Base-by-base conservation (phyloP, 1,139 yeast genomes). In the Taphrina deformans region DNA sequence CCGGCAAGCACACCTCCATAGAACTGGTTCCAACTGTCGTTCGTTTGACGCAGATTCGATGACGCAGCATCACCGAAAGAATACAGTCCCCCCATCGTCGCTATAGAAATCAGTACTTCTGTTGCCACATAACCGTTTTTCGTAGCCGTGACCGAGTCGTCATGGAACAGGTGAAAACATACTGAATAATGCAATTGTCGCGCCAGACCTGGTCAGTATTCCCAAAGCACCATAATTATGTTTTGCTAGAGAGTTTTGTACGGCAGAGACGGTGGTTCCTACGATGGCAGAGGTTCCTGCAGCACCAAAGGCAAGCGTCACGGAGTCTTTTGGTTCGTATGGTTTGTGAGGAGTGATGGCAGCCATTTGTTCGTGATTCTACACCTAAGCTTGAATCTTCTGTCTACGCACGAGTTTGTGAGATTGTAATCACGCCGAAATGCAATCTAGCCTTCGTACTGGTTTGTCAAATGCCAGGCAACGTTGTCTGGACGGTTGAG, bases 1-100 rank as follows among this genome's bases (percentile, higher is more conserved):
- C 84, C 84, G 50, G 84, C 82, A 26, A 80, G 74, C 29, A 79
- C 77, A 51, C 85, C 85, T 44, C 86, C 84, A 59, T 75, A 72
- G 67, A 82, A 78, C 63, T 82, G 80, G 71, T 80, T 82, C 61
- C 76, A 70, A 2, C 83, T 79, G 61, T 80, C 80, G 66, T 78
- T 78, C 68, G 75, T 74, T 69, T 78, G 79, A 61, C 82, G 74
- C 66, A 81, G 71, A 71, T 81, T 81, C 61, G 82, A 75, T 12
- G 79, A 65, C 2, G 79, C 76, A 21, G 77, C 71, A 50, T 78
- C 77, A 14, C 75, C 75, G 65, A 79, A 76, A 56, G 76, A 73
- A 72, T 74, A 81, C 23, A 79, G 73, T n/a, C 79, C 75, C 29
- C 80, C 80, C 21, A 73, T 74, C 21, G 75, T 71, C 41, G 76